Conservation (phyloP, 805 yeast genomes). For the Ogataea methanolica region DNA sequence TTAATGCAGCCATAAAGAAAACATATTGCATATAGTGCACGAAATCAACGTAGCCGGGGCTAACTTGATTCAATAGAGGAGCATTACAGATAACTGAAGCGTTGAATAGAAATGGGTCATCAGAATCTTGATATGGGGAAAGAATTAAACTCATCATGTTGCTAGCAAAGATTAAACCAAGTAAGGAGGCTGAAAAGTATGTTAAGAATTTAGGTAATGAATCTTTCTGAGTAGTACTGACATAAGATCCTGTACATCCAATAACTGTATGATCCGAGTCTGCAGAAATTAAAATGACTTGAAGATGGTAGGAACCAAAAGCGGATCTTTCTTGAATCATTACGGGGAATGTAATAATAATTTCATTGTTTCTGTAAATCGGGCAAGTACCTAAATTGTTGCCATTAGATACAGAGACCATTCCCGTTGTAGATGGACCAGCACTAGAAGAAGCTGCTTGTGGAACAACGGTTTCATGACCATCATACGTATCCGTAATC, state of each 20-base stretch:
- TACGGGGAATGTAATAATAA: constrained; percentile 23
- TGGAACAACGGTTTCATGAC: background rate
- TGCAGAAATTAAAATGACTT: constrained; percentile 38
- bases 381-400: constrained; percentile 26
- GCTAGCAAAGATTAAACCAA: constrained; percentile 32
- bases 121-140: constrained; percentile 57
- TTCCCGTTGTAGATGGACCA: background rate
- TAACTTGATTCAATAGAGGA: constrained; percentile 48
- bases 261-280: constrained; percentile 32
- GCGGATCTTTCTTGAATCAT: constrained; percentile 22
- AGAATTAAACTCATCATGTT: constrained; percentile 34
- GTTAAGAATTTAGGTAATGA: constrained; percentile 37
- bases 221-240: constrained; percentile 43
- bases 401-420: background rate
- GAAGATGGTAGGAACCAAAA: constrained; percentile 42
- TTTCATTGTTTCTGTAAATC: constrained; percentile 19
- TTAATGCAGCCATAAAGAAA: constrained; percentile 50
- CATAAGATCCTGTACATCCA: constrained; percentile 44
- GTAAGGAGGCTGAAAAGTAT: constrained; percentile 36
- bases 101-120: constrained; percentile 44
- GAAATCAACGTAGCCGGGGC: constrained; percentile 47
- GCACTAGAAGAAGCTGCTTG: background rate
- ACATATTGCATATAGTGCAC: constrained; percentile 55
- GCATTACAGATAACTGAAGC: constrained; percentile 60
- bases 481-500: background rate